Conservation (phyloP, 345 rosid species). For the Garcia nutans region DNA sequence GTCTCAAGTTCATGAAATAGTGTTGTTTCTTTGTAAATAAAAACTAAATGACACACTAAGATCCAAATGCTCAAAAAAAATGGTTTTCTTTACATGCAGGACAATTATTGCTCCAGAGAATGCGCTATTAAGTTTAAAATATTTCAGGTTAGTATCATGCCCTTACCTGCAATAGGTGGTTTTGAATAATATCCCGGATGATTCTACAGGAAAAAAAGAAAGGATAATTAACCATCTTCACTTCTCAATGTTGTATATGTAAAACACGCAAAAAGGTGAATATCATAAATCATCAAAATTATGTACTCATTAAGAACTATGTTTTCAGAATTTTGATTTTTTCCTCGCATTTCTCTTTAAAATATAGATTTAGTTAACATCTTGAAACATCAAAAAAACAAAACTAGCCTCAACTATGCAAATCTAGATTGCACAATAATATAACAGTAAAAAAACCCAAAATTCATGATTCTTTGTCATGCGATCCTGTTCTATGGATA, state of each 20-base stretch:
- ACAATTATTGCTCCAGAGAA: conserved; percentile 10
- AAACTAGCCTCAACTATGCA: background rate
- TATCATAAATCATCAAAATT: background rate
- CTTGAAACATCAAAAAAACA: background rate
- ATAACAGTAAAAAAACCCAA: background rate
- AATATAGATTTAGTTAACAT: background rate
- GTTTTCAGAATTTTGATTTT: too few relatives aligned
- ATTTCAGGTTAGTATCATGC: background rate
- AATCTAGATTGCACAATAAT: background rate
- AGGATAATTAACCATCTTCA: conserved; percentile 14
- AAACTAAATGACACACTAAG: background rate
- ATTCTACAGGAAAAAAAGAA: conserved; percentile 53
- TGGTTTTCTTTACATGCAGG: background rate
- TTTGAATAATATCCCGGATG: conserved; percentile 96
- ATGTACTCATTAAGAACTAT: too few relatives aligned
- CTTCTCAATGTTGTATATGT: conserved; percentile 8
- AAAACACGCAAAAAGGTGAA: conserved; percentile 10
- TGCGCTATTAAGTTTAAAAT: conserved; percentile 6
- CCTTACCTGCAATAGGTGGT: conserved; percentile 89
- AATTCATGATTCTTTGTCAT: background rate
- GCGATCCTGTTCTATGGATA: conserved; percentile 1
- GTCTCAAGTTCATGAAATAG: background rate
- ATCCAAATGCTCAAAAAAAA: conserved; percentile 5
- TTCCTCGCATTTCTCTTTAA: background rate
- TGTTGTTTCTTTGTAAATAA: background rate